Percentiles rank a stretch among this genome's conserved stretches.
phyloP scores from a whole-genome alignment of 176 grass and related monocot species.

The Triticum monococcum region DNA sequence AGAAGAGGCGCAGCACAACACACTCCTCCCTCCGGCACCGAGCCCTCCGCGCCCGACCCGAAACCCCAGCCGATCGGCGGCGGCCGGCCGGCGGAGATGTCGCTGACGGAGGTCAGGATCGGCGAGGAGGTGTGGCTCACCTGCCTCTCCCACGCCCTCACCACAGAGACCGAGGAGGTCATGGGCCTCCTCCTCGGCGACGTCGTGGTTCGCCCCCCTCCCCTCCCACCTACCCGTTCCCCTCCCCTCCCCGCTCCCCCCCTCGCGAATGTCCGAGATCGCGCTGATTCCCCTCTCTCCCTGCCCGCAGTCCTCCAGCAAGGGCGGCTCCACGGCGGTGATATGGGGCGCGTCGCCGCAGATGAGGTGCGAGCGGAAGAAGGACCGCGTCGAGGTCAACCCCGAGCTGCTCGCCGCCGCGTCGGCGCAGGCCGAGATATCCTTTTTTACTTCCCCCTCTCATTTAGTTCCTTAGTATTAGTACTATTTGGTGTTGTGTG shows the following conservation, averaged over 20 bases:
- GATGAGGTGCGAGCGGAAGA: constrained; percentile 95
- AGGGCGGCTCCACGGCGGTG: constrained; percentile 51
- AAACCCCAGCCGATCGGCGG: constrained; percentile 39
- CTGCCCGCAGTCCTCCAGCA: constrained; percentile 42
- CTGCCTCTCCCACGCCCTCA: constrained; percentile 89
- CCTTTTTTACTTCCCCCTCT: constrained; percentile 25
- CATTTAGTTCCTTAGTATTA: constrained; percentile 1
- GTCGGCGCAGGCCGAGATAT: constrained; percentile 90
- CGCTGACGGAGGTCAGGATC: constrained; percentile 74
- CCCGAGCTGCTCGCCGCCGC: constrained; percentile 89
- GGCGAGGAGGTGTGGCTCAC: constrained; percentile 97
- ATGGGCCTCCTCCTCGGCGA: constrained; percentile 97
- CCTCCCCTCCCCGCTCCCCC: background rate
- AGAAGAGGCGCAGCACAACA: background rate
- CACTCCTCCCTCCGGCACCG: constrained; percentile 9
- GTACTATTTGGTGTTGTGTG: constrained; percentile 10
- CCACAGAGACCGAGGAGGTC: constrained; percentile 95
- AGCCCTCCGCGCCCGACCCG: background rate
- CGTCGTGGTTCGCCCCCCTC: constrained; percentile 30
- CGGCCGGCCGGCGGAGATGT: constrained; percentile 58
- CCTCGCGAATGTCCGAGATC: constrained; percentile 28
- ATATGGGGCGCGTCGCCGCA: constrained; percentile 99
- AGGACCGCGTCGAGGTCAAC: constrained; percentile 98
- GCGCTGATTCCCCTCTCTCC: background rate
- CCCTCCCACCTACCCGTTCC: background rate